A percentile compares a stretch with the other conserved stretches of the same genome.
These are phyloP conservation scores for Suillus occidentalis DNA, from an alignment of 768 basidiomycete species.

Conservation along the genomic window DNA sequence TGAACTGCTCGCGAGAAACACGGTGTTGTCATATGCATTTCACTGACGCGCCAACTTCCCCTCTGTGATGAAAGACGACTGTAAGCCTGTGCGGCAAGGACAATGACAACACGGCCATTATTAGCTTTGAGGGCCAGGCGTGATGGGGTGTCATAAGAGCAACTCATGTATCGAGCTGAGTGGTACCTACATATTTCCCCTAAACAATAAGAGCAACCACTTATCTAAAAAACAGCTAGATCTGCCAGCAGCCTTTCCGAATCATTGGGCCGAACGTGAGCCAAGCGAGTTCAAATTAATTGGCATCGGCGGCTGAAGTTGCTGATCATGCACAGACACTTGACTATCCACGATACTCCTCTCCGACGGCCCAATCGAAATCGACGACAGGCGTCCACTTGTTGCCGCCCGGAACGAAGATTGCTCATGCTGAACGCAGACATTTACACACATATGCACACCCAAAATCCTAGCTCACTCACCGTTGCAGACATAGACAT, in stretches of 20 bases:
- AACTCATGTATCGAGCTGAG: too few species aligned
- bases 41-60: too few species aligned
- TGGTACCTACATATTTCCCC: too few species aligned
- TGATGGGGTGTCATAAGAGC: too few species aligned
- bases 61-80: neutral
- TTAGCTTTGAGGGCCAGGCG: too few species aligned
- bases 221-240: neutral
- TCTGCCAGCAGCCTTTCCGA: neutral
- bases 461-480: neutral
- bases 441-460: neutral
- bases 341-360: neutral
- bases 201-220: neutral
- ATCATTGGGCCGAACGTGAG: neutral
- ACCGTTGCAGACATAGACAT: neutral
- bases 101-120: neutral
- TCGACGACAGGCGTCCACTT: neutral
- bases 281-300: neutral
- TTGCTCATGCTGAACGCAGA: neutral
- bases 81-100: neutral
- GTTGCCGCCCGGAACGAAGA: neutral
- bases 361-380: neutral
- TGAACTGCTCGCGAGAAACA: neutral
- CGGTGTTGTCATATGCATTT: too few species aligned
- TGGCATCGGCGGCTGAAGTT: neutral
- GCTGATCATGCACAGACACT: neutral